Evolutionary conservation across 176 grass and related monocot genomes (phyloP).

Genomic region (Aegilops sharonensis): DNA sequence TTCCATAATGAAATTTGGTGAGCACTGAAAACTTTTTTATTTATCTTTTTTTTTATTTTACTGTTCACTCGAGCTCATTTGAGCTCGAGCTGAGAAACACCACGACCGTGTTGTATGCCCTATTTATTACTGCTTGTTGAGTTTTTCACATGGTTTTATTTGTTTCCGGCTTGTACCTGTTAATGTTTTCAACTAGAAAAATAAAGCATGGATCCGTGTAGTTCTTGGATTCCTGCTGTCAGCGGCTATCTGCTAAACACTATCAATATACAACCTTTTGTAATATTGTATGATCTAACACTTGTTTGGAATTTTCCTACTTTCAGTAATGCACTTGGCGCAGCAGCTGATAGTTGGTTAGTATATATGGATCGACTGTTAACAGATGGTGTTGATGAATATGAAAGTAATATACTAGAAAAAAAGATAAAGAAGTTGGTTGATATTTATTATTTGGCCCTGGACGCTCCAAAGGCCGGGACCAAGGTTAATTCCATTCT

Average conservation of each 20-base stretch:
- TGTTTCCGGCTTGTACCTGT: background rate
- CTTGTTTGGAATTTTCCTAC: background rate
- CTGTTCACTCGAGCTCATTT: too few species aligned
- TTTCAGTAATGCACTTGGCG: constrained; percentile 41
- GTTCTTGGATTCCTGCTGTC: background rate
- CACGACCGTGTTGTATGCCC: background rate
- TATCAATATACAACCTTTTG: background rate
- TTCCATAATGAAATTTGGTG: too few species aligned
- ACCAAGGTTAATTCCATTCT: constrained; percentile 43
- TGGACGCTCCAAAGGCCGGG: constrained; percentile 68
- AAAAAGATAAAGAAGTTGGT: constrained; percentile 52
- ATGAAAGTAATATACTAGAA: constrained; percentile 21
- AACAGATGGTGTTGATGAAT: constrained; percentile 34
- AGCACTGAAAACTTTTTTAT: too few species aligned
- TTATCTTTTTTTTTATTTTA: too few species aligned
- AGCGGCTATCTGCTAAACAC: background rate
- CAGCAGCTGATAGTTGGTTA: constrained; percentile 59
- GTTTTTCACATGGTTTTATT: constrained; percentile 2
- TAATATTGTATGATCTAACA: constrained; percentile 6
- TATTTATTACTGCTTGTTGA: constrained; percentile 3
- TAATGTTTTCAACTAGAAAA: constrained; percentile 7
- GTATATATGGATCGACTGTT: constrained; percentile 67
- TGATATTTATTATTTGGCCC: constrained; percentile 73
- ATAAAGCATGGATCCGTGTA: background rate
- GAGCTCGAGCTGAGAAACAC: too few species aligned